Evolutionary conservation across 495 filamentous ascomycete genomes (phyloP), one percentile per base, ranked within the genome.

Genomic region (Massariosphaeria phaeospora): DNA sequence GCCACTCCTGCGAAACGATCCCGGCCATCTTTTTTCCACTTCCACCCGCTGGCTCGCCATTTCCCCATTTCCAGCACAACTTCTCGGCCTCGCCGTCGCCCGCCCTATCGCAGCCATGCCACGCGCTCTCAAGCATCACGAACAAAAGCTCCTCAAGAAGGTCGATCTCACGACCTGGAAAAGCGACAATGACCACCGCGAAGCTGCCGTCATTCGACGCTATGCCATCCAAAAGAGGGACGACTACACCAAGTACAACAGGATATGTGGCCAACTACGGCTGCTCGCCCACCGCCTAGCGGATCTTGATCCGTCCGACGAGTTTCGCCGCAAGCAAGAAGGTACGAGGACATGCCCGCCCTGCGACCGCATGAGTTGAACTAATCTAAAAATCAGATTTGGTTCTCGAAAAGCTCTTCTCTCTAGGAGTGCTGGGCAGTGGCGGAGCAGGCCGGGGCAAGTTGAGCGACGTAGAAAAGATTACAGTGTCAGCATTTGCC

Each of bases 121-220:
- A 62, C 84, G 91, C 55, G 85, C 91, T 71, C 81, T 97, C 66
- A 96, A 95, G 73, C 79, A 91, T 64, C 89, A 95, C 73, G 91
- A 96, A 79, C 78, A 86, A 62, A 84, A 83, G 77, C 79, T 88
- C 63, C 84, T 96, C 67, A 81, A 83, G 52, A 98, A 97, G 74
- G 89, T 94, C 70, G 89, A 98, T 71, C 93, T 98, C 73, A 82
- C 89, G 61, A 91, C 84, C 66, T 97, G 91, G 77, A 89, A 89
- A 72, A 83, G 83, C 65, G 91, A 98, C 73, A 77, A 83, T 66
- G 73, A 78, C 58, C 94, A 98, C 76, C 82, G 91, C 69, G 85
- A 85, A 66, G 79, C 88, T 58, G 75, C 80, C 58, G 78, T 97
- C 54, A 76, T 83, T 47, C 82, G 89, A 46, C 84, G 90, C 54